phyloP scores from a whole-genome alignment of 257 asterid genomes.

The Handroanthus guayacan region DNA sequence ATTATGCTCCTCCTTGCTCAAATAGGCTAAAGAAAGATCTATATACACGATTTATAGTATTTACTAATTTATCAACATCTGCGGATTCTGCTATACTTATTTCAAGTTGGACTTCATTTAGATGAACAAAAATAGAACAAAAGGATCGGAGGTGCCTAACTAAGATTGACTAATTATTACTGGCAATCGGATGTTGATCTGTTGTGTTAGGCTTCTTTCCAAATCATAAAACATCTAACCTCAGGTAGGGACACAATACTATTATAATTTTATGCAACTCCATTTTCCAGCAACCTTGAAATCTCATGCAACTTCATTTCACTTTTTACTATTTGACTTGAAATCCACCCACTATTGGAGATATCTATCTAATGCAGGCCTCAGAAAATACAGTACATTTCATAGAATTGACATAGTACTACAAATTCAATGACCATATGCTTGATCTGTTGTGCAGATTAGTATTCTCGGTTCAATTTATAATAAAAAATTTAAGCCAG shows the following conservation, averaged over 20 bases:
- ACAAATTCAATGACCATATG: neutral
- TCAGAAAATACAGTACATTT: neutral
- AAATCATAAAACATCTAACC: slow-evolving; percentile 9
- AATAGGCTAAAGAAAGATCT: too few species aligned
- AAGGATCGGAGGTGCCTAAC: slow-evolving; percentile 19
- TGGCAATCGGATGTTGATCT: neutral
- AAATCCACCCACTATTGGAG: neutral
- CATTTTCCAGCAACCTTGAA: neutral
- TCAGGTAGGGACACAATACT: neutral
- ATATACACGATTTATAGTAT: too few species aligned
- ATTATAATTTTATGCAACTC: neutral
- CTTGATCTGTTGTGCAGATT: neutral
- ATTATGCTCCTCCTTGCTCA: too few species aligned
- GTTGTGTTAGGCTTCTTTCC: slow-evolving; percentile 15
- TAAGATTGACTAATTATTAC: neutral
- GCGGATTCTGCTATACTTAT: too few species aligned
- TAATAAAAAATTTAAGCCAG: neutral
- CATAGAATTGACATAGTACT: neutral
- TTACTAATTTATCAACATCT: too few species aligned
- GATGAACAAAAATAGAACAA: neutral
- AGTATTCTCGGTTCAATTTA: neutral
- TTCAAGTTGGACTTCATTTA: neutral
- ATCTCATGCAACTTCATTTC: neutral
- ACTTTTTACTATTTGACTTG: neutral
- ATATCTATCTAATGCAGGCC: too few species aligned